A percentile compares a stretch with the other conserved stretches of the same genome.
phyloP scores from a whole-genome alignment of 371 early-diverging fungal genomes.

The Lichtheimia hyalospora region DNA sequence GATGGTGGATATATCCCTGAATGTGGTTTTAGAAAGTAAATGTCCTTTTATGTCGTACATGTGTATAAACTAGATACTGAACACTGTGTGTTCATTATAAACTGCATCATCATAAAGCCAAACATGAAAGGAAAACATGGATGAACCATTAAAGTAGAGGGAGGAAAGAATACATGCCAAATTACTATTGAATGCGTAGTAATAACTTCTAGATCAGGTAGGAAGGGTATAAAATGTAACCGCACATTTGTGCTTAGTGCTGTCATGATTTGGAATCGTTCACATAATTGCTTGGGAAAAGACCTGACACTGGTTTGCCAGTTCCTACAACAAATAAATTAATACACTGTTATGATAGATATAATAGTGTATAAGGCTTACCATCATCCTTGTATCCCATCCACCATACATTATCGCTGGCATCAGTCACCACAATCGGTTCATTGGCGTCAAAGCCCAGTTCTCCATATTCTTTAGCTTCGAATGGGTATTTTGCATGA shows the following conservation, averaged over 20 bases:
- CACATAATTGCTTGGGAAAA: conserved; percentile 45
- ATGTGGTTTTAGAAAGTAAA: too few relatives aligned
- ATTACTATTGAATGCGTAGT: too few relatives aligned
- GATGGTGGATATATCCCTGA: too few relatives aligned
- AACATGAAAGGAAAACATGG: too few relatives aligned
- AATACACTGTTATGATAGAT: background rate
- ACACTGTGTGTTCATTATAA: too few relatives aligned
- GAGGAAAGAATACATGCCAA: too few relatives aligned
- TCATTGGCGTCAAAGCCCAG: conserved; percentile 68
- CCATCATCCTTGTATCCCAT: conserved; percentile 75
- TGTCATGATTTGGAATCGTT: conserved; percentile 19
- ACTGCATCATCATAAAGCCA: too few relatives aligned
- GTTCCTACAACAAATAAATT: background rate
- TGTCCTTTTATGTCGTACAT: too few relatives aligned
- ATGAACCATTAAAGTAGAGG: too few relatives aligned
- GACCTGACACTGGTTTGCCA: conserved; percentile 32
- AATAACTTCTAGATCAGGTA: background rate
- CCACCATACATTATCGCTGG: conserved; percentile 84
- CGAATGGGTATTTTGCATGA: conserved; percentile 74
- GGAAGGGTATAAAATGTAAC: conserved; percentile 7
- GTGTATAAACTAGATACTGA: too few relatives aligned
- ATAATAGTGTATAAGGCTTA: conserved; percentile 8
- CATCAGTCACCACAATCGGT: conserved; percentile 74
- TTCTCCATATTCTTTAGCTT: conserved; percentile 76
- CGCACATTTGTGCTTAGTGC: background rate